Evolutionary conservation across 805 yeast genomes (phyloP), one percentile per base, ranked within the genome.

Genomic region (Yarrowia bubula): DNA sequence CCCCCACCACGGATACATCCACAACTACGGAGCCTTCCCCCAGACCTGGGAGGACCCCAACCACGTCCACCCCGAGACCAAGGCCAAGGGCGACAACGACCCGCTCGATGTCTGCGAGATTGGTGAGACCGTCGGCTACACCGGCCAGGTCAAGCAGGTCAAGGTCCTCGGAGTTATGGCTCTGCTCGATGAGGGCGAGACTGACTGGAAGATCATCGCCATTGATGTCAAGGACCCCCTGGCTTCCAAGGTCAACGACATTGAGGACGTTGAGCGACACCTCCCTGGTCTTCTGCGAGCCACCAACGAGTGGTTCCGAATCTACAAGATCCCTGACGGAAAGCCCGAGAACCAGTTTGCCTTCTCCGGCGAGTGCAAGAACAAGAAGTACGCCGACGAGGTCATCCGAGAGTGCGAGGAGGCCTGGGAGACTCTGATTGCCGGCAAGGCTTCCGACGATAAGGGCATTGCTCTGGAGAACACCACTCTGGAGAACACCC

Each of bases 41-140:
- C 98, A 93, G 92, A 93, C 98, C 5, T 93, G 98, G 98, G 99
- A 93, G 77, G 96, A 95, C 74, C 96, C 96, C 17, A 84, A 87
- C 67, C 79, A 78, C 63, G 72, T 70, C 64, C 79, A 77, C 70
- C 75, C 78, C 46, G 81, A 75, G 67, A 78, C 83, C 68, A 82
- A 78, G 74, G 83, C 81, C 44, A 77, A 77, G 67, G 99, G 99
- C 67, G 99, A 93, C 78, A 90, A 91, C 74, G 99, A 93, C 76
- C 99, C 99, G 4, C 79, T 93, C 68, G 99, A 93, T 73, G 92
- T 92, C 57, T 87, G 97, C 74, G 99, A 93, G 73, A 90, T 93
- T 66, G 96, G 97, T n/a, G 79, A 83, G 51, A 69, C 73, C n/a
- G 81, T 87, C 4, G 80, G 87, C 93, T 70, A 87, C 95, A 80